A percentile compares a stretch with the other conserved stretches of the same genome.
Evolutionary conservation across 495 filamentous ascomycete genomes (phyloP).

Genomic region (Platismatia glauca): DNA sequence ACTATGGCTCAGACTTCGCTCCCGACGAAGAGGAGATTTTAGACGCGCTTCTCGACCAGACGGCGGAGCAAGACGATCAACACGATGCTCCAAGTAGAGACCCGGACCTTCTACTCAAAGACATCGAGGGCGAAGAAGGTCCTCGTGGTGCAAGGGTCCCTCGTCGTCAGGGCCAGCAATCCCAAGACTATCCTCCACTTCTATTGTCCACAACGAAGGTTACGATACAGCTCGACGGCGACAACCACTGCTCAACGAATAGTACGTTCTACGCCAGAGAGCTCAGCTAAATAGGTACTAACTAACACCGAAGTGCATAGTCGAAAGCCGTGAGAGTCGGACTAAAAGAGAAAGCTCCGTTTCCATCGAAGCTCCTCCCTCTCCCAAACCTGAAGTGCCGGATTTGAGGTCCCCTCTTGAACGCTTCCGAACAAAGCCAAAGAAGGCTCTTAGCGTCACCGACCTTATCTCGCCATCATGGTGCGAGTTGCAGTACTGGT

Average conservation of each 20-base stretch:
- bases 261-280: conserved; percentile 30
- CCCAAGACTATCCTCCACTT: conserved; percentile 20
- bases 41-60: conserved; percentile 37
- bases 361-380: conserved; percentile 22
- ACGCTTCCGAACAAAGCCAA: conserved; percentile 69
- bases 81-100: conserved; percentile 14
- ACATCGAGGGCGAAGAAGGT: conserved; percentile 31
- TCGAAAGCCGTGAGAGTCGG: conserved; percentile 40
- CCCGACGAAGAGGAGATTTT: conserved; percentile 51
- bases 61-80: conserved; percentile 22
- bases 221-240: conserved; percentile 17
- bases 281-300: conserved; percentile 31
- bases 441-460: conserved; percentile 78
- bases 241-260: conserved; percentile 33
- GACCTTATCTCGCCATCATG: conserved; percentile 83
- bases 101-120: conserved; percentile 7
- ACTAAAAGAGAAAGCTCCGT: conserved; percentile 12
- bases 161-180: conserved; percentile 36
- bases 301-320: conserved; percentile 58
- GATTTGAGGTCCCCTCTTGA: conserved; percentile 53
- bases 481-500: conserved; percentile 95
- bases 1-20: conserved; percentile 68
- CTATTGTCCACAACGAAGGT: conserved; percentile 15
- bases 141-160: conserved; percentile 30
- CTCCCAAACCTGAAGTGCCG: conserved; percentile 11